phyloP scores from a whole-genome alignment of 345 rosid species.

The Boechera divaricarpa region DNA sequence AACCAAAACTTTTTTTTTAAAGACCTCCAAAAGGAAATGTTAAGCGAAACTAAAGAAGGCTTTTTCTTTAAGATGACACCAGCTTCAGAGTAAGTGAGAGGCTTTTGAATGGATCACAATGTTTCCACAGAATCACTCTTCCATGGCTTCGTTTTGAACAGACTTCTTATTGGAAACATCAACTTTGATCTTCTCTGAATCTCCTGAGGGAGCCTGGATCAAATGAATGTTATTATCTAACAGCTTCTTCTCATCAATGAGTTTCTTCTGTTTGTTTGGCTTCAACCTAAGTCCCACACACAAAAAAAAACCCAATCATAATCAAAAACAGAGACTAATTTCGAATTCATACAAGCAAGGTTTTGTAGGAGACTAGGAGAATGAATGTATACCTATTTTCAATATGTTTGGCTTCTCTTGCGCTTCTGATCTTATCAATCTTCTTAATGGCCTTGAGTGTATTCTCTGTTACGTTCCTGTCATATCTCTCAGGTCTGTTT shows the following conservation, averaged over 20 bases:
- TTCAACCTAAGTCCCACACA: constrained; percentile 59
- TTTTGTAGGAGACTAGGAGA: background rate
- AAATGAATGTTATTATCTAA: constrained; percentile 51
- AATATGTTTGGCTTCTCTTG: constrained; percentile 62
- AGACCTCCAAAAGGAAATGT: background rate
- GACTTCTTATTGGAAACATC: constrained; percentile 49
- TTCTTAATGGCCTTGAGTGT: constrained; percentile 87
- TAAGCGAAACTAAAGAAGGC: background rate
- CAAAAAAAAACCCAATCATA: background rate
- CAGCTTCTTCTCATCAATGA: constrained; percentile 48
- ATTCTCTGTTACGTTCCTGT: constrained; percentile 73
- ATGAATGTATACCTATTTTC: constrained; percentile 51
- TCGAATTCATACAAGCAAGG: background rate
- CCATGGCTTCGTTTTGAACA: constrained; percentile 68
- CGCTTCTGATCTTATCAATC: constrained; percentile 76
- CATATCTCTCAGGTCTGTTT: constrained; percentile 95
- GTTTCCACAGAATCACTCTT: constrained; percentile 56
- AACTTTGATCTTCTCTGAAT: constrained; percentile 58
- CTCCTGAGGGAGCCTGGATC: constrained; percentile 51
- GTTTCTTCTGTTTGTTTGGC: constrained; percentile 53
- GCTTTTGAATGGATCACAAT: constrained; percentile 9
- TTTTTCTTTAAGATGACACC: background rate
- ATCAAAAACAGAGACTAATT: background rate
- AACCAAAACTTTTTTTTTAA: background rate
- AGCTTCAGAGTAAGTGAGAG: background rate